Conservation (phyloP, 2,329 filamentous ascomycete species). For the Nectriaceae sp. region DNA sequence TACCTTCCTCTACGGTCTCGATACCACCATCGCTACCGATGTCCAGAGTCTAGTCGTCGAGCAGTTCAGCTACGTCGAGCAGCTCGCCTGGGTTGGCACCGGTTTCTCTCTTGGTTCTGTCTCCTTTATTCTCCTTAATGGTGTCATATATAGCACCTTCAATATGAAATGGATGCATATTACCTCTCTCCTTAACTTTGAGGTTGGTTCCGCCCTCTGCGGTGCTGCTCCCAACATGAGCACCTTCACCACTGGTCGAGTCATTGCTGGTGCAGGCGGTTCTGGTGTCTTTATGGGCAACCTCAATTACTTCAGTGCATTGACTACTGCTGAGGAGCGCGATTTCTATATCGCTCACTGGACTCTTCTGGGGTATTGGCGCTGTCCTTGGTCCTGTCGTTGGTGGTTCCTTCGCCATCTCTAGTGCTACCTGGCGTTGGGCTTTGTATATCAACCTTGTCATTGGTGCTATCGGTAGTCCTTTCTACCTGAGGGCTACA, state of each 20-base stretch:
- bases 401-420: slow-evolving; percentile 46
- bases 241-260: slow-evolving; percentile 46
- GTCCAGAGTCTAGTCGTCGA: neutral
- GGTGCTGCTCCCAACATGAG: slow-evolving; percentile 42
- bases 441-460: neutral
- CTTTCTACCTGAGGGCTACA: neutral
- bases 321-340: neutral
- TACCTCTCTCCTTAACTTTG: slow-evolving; percentile 22
- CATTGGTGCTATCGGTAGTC: neutral
- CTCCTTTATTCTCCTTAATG: neutral
- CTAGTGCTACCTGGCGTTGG: slow-evolving; percentile 43
- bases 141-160: neutral
- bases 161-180: slow-evolving; percentile 23
- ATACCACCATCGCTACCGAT: neutral
- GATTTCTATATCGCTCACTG: slow-evolving; percentile 15
- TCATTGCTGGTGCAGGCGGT: slow-evolving; percentile 43
- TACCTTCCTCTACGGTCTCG: neutral
- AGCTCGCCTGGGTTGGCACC: neutral
- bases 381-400: slow-evolving; percentile 45
- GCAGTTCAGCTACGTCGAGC: neutral
- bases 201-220: slow-evolving; percentile 35
- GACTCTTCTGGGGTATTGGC: slow-evolving; percentile 44
- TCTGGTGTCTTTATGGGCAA: slow-evolving; percentile 29
- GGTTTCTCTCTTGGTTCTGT: neutral
- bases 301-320: neutral